Evolutionary conservation across 176 grass and related monocot genomes (phyloP).

Genomic region (Melocanna baccifera): DNA sequence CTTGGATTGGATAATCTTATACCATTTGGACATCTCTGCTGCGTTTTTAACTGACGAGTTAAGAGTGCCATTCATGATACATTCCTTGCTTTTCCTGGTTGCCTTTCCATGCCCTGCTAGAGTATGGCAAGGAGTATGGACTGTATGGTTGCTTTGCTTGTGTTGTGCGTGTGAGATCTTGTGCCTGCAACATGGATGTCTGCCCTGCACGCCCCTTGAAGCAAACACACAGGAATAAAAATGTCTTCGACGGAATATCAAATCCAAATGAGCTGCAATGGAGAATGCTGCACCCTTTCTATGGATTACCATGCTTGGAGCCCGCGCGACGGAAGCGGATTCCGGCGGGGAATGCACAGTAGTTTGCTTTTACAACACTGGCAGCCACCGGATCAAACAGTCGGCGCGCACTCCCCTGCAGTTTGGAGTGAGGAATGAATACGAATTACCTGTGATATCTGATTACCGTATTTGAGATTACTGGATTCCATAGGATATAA

Average conservation of each 20-base stretch:
- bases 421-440: no score
- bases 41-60: background rate
- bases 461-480: no score
- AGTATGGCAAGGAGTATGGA: background rate
- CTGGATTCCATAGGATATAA: no score
- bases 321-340: no score
- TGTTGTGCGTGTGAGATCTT: background rate
- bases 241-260: background rate
- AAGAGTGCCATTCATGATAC: background rate
- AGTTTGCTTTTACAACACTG: no score
- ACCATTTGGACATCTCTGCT: constrained; percentile 10
- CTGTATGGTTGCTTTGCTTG: background rate
- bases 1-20: constrained; percentile 32
- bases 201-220: background rate
- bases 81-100: background rate
- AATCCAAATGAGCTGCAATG: background rate
- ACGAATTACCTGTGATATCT: no score
- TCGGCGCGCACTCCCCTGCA: no score
- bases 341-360: no score
- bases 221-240: background rate
- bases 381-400: no score
- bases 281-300: background rate
- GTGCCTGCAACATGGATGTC: background rate
- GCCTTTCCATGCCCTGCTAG: background rate
- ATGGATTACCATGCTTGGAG: no score